These are phyloP conservation scores for Globisporangium nunn DNA, from an alignment of 352 stramenopile species.

Conservation along the genomic window DNA sequence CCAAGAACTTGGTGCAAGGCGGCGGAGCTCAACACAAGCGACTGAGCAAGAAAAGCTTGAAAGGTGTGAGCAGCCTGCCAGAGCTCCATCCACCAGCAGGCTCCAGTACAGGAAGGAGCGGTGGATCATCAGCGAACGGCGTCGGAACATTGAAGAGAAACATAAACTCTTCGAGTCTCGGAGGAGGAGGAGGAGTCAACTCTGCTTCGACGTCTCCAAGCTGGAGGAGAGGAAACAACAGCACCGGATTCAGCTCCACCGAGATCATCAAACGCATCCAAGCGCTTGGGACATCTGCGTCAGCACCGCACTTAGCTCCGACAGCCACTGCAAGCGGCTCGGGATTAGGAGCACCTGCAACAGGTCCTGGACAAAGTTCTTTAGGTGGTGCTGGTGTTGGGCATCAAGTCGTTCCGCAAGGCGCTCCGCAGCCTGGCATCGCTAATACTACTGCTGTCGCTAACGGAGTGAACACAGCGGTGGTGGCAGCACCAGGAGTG, in stretches of 20 bases:
- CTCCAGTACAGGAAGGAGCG: not conserved
- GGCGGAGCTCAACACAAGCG: constrained; percentile 1
- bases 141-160: not conserved
- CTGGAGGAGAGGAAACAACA: not conserved
- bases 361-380: not conserved
- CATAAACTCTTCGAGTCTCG: not conserved
- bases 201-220: not conserved
- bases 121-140: not conserved
- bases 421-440: not conserved
- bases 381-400: not conserved
- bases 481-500: not conserved
- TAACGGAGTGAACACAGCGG: not conserved
- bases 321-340: not conserved
- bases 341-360: not conserved
- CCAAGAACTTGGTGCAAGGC: constrained; percentile 4
- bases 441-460: not conserved
- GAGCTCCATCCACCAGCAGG: constrained; percentile 19
- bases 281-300: constrained; percentile 38
- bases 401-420: not conserved
- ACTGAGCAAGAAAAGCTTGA: constrained; percentile 12
- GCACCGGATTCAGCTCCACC: constrained; percentile 20
- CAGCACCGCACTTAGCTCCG: constrained; percentile 14
- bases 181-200: not conserved
- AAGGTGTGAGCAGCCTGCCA: constrained; percentile 28
- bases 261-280: constrained; percentile 56